Percentiles rank a stretch among this genome's conserved stretches.
Conservation (phyloP, 2,329 filamentous ascomycete species). For the Dactylonectria estremocensis region DNA sequence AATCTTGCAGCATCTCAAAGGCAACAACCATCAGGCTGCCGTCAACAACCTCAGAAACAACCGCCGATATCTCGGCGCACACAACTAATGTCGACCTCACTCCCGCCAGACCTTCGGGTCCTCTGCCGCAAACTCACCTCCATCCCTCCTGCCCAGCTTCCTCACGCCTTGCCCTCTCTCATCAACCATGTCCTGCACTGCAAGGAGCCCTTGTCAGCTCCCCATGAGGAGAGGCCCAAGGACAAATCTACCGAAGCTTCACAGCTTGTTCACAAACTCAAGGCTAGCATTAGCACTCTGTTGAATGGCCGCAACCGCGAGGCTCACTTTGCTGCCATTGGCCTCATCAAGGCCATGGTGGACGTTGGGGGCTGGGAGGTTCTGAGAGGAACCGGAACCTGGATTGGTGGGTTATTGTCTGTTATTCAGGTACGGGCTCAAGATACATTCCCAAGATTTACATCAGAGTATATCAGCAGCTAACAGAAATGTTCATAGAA, state of each 20-base stretch:
- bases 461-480: slow-evolving; percentile 5
- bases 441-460: neutral
- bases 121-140: slow-evolving; percentile 80
- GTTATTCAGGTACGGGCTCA: slow-evolving; percentile 75
- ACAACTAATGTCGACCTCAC: slow-evolving; percentile 52
- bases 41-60: neutral
- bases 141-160: slow-evolving; percentile 80
- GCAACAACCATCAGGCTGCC: neutral
- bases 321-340: slow-evolving; percentile 83
- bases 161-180: slow-evolving; percentile 79
- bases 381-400: slow-evolving; percentile 79
- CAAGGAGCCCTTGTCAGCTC: slow-evolving; percentile 73
- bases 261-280: slow-evolving; percentile 85
- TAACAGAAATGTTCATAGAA: slow-evolving; percentile 69
- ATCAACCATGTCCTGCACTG: slow-evolving; percentile 72
- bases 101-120: slow-evolving; percentile 73
- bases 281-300: slow-evolving; percentile 82
- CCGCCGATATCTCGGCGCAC: neutral
- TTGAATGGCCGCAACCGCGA: slow-evolving; percentile 82
- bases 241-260: slow-evolving; percentile 74
- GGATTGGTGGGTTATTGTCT: slow-evolving; percentile 83
- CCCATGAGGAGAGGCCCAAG: slow-evolving; percentile 73
- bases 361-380: slow-evolving; percentile 90
- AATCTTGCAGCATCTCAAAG: slow-evolving; percentile 16
- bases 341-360: slow-evolving; percentile 84